Percentiles rank a stretch among this genome's conserved stretches.
Conservation (phyloP, 441 rosid species). For the Hura crepitans region DNA sequence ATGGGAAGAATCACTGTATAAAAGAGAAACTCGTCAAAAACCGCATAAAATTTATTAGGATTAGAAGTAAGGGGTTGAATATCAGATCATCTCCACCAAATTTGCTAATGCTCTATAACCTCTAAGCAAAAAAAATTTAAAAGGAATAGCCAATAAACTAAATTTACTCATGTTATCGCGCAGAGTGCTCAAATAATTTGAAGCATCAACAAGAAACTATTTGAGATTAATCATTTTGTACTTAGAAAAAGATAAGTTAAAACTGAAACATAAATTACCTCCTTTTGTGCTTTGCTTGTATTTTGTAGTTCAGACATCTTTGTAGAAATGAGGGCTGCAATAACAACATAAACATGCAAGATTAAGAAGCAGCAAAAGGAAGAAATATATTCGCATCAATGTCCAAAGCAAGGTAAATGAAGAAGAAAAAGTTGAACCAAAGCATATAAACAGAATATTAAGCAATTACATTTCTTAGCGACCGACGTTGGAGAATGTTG, state of each 20-base stretch:
- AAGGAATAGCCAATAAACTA: conserved; percentile 2
- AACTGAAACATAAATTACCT: conserved; percentile 43
- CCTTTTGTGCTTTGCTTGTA: conserved; percentile 64
- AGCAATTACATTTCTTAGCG: conserved; percentile 50
- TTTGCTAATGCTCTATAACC: conserved; percentile 1
- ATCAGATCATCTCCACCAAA: background rate
- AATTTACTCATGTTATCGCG: background rate
- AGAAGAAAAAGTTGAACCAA: background rate
- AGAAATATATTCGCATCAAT: background rate
- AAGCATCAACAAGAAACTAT: background rate
- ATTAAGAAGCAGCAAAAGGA: background rate
- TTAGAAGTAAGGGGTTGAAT: background rate
- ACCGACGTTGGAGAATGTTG: conserved; percentile 91
- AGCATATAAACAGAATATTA: background rate
- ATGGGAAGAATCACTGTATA: conserved; percentile 1
- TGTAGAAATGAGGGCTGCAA: conserved; percentile 78
- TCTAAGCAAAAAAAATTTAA: background rate
- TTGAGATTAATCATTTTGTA: background rate
- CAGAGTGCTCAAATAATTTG: background rate
- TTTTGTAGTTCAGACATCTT: conserved; percentile 78
- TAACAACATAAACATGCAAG: conserved; percentile 9
- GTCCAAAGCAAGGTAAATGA: background rate
- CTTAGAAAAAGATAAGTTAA: background rate
- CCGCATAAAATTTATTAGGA: background rate
- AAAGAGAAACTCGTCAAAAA: background rate